Percentiles rank a stretch among this genome's conserved stretches.
Conservation (phyloP, 176 grass and related monocot species). For the Aechmea fasciata region DNA sequence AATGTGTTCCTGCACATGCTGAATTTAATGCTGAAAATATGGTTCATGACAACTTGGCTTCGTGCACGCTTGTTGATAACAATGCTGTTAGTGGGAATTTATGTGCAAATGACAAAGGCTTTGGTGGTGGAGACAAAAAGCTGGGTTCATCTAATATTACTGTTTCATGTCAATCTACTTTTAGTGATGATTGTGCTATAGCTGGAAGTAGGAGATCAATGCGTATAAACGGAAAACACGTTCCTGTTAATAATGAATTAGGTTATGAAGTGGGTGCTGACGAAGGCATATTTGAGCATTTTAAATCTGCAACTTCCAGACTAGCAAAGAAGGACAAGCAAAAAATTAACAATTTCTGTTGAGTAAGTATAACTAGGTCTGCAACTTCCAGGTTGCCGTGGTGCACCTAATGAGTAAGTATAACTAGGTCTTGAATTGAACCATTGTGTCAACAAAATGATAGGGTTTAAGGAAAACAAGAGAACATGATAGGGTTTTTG, state of each 20-base stretch:
- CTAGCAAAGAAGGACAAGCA: not conserved
- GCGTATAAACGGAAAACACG: constrained; percentile 14
- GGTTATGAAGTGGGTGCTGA: constrained; percentile 4
- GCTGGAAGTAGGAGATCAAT: constrained; percentile 14
- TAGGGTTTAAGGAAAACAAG: no score
- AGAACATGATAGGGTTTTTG: no score
- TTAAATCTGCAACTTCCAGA: not conserved
- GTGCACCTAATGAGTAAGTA: no score
- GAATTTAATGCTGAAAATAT: not conserved
- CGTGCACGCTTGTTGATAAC: not conserved
- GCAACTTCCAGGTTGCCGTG: no score
- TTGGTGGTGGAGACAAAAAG: not conserved
- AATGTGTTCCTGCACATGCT: not conserved
- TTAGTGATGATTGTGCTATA: constrained; percentile 2
- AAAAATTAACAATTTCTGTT: not conserved
- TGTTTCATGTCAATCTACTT: not conserved
- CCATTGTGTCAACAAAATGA: no score
- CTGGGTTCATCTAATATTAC: constrained; percentile 3
- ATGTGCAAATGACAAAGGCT: no score
- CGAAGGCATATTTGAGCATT: constrained; percentile 4
- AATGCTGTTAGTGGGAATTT: not conserved
- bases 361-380: no score
- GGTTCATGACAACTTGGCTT: not conserved
- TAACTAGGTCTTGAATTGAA: no score
- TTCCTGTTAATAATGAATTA: constrained; percentile 3